Base-by-base conservation (phyloP, 257 asterid species). In the Ajuga chamaepitys region DNA sequence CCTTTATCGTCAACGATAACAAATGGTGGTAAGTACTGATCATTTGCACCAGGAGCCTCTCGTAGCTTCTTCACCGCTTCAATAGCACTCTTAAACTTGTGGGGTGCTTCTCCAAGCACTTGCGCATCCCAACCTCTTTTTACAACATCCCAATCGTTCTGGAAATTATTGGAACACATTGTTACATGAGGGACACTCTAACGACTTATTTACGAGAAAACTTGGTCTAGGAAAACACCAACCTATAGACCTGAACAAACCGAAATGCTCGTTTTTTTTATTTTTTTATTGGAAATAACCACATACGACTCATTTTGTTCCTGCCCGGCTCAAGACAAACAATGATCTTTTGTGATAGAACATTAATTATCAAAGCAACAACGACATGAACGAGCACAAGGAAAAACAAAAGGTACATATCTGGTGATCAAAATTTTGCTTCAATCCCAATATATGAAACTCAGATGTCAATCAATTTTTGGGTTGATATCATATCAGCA, bases 111-210 rank as follows among this genome's bases (percentile, higher is more conserved):
- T 59, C 97, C 98, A 47, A 87, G 95, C 46, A 92, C 97, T 75
- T 89, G 98, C 13, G 98, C 98, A 69, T 92, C 98, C 98, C 98
- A 92, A 24, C 97, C 98, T 73, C 97, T 68, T 75, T 92, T 92
- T 8, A 92, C 80, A 30, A 89, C 89, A 11, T 82, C 95, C 97
- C 98, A 92, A 53, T 92, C 98, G 76, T 92, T 92, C 96, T 85
- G 75, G 66, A 71, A 48, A 70, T 9, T 16, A 16, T 14, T 9
- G 54, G 7, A 50, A 60, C 9, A 34, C 5, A 20, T 22, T 30
- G 50, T 38, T 38, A 28, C 24, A 42, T 48, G 42, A 68, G 70
- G 32, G 73, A 22, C 37, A 30, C 37, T 5, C 37, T 8, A 30
- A 1, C 7, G 4, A 75, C 45, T 63, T 48, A 16, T 57, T 2